Conservation (phyloP, 1,139 yeast species). For the Suhomyces kunorum region DNA sequence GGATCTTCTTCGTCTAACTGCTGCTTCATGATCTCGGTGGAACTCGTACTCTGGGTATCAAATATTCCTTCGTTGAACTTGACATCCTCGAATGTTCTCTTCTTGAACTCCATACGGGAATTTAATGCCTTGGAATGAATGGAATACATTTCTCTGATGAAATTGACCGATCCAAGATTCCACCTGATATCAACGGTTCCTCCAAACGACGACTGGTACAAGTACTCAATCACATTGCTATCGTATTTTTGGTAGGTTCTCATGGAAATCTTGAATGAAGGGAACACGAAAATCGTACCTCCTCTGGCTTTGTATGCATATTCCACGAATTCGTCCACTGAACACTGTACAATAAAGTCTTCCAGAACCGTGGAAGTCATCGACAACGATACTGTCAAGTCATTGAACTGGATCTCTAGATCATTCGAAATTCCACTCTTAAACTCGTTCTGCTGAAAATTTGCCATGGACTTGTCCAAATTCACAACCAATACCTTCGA, state of each 20-base stretch:
- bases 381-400: conserved; percentile 67
- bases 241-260: conserved; percentile 61
- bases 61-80: conserved; percentile 20
- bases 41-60: conserved; percentile 13
- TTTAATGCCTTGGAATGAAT: conserved; percentile 56
- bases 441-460: conserved; percentile 58
- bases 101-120: conserved; percentile 37
- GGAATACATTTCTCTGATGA: conserved; percentile 79
- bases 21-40: conserved; percentile 15
- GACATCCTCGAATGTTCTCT: conserved; percentile 12
- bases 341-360: conserved; percentile 41
- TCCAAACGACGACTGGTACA: conserved; percentile 72
- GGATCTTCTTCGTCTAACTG: conserved; percentile 32
- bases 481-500: conserved; percentile 68
- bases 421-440: conserved; percentile 51
- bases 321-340: conserved; percentile 56
- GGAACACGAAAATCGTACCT: conserved; percentile 78
- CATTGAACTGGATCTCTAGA: conserved; percentile 54
- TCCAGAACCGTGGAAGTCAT: conserved; percentile 49
- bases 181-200: conserved; percentile 90
- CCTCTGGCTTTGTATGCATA: conserved; percentile 67
- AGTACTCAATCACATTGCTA: conserved; percentile 59
- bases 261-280: conserved; percentile 75
- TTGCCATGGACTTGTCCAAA: conserved; percentile 60
- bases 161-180: conserved; percentile 92